phyloP scores from a whole-genome alignment of 2,329 filamentous ascomycete species.

The Nothophoma quercina region DNA sequence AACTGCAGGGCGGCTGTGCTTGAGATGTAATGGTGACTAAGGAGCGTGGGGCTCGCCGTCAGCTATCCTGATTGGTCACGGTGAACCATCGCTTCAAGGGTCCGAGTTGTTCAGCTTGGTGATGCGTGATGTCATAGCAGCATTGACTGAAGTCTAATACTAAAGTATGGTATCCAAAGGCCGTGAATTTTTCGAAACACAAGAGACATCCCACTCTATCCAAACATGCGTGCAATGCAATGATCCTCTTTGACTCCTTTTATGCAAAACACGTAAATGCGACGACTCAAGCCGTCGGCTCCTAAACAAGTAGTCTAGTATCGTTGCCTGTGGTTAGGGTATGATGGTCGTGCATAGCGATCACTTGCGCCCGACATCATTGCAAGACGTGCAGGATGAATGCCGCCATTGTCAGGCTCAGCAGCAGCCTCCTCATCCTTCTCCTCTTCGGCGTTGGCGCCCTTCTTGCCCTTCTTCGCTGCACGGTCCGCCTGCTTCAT shows the following conservation, averaged over 20 bases:
- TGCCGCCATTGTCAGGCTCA: slow-evolving; percentile 39
- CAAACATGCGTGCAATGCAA: slow-evolving; percentile 1
- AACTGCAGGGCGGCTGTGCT: not conserved
- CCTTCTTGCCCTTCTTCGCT: slow-evolving; percentile 49
- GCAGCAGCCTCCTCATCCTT: slow-evolving; percentile 19
- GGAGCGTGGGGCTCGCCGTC: not conserved
- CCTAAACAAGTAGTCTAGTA: slow-evolving; percentile 19
- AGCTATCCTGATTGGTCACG: slow-evolving; percentile 12
- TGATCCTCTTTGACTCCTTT: not conserved
- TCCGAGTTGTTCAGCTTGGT: not conserved
- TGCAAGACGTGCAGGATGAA: slow-evolving; percentile 48
- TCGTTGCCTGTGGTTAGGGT: slow-evolving; percentile 29
- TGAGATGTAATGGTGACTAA: slow-evolving; percentile 22
- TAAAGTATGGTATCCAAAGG: slow-evolving; percentile 5
- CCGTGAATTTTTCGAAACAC: not conserved
- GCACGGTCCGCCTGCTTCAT: slow-evolving; percentile 50
- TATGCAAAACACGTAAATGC: not conserved
- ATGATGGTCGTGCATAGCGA: slow-evolving; percentile 16
- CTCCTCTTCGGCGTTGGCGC: slow-evolving; percentile 16
- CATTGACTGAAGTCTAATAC: not conserved
- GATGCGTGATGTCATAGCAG: slow-evolving; percentile 11
- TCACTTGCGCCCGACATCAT: slow-evolving; percentile 43
- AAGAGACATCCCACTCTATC: not conserved
- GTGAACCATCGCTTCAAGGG: not conserved
- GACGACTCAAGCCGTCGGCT: not conserved